Percentiles rank a stretch among this genome's conserved stretches.
Evolutionary conservation across 371 early-diverging fungal genomes (phyloP).

Genomic region (Umbelopsis sp.): DNA sequence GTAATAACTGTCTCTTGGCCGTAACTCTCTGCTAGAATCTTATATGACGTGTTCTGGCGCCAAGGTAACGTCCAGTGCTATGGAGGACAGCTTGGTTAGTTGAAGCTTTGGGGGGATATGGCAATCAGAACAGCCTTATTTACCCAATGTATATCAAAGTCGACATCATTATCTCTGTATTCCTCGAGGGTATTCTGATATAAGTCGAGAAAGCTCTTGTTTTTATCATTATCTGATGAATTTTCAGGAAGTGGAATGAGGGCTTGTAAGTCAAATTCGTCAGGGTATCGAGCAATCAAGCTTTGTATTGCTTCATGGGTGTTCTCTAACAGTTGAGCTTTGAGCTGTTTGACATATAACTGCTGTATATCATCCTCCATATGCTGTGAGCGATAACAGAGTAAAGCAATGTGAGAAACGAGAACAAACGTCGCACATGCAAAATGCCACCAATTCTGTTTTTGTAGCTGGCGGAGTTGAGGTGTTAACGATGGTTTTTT

Average conservation of each 20-base stretch:
- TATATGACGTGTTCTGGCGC: conserved; percentile 42
- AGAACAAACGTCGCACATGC: not conserved
- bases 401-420: conserved; percentile 3
- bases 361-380: conserved; percentile 29
- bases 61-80: conserved; percentile 40
- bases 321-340: conserved; percentile 37
- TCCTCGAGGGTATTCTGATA: conserved; percentile 29
- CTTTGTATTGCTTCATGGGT: conserved; percentile 33
- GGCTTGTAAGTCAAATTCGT: conserved; percentile 34
- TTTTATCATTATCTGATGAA: conserved; percentile 21
- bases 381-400: not conserved
- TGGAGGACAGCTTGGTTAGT: not conserved
- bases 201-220: conserved; percentile 30
- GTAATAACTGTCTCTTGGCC: conserved; percentile 29
- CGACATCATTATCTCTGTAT: conserved; percentile 27
- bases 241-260: conserved; percentile 30
- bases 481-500: no score
- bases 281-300: conserved; percentile 28
- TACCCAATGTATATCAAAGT: conserved; percentile 48
- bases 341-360: conserved; percentile 34
- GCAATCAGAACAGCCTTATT: not conserved
- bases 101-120: not conserved
- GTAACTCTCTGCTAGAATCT: conserved; percentile 31
- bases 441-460: conserved; percentile 12
- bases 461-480: not conserved